phyloP scores from a whole-genome alignment of 2,329 filamentous ascomycete genomes.

The Scytalidium lignicola region DNA sequence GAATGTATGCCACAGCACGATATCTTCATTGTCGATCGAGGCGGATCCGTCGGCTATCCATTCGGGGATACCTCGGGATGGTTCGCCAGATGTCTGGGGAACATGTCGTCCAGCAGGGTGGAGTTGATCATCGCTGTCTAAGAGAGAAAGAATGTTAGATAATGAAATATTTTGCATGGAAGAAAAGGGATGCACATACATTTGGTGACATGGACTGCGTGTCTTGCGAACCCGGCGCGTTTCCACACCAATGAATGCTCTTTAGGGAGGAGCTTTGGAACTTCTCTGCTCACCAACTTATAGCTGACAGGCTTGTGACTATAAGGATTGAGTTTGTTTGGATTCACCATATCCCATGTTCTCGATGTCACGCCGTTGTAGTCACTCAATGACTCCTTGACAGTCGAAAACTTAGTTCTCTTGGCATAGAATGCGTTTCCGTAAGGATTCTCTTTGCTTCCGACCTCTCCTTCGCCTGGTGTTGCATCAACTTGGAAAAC shows the following conservation, averaged over 20 bases:
- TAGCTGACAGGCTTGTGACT: conserved; percentile 81
- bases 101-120: conserved; percentile 56
- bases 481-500: conserved; percentile 78
- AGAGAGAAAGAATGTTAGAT: conserved; percentile 32
- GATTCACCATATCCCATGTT: conserved; percentile 89
- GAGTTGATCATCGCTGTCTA: conserved; percentile 52
- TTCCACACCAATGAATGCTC: conserved; percentile 68
- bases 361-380: conserved; percentile 75
- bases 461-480: conserved; percentile 66
- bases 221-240: conserved; percentile 53
- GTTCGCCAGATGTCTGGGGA: conserved; percentile 49
- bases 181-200: conserved; percentile 50
- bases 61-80: conserved; percentile 36
- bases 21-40: conserved; percentile 72
- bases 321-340: conserved; percentile 76
- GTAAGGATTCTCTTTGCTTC: conserved; percentile 77
- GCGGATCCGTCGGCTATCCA: conserved; percentile 56
- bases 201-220: conserved; percentile 57
- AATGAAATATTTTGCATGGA: conserved; percentile 26
- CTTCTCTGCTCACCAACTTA: conserved; percentile 84
- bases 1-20: conserved; percentile 93
- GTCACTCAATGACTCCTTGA: conserved; percentile 65
- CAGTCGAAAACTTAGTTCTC: conserved; percentile 72
- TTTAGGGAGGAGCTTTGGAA: conserved; percentile 73
- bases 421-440: conserved; percentile 87